These are phyloP conservation scores for Cichorium intybus DNA, from an alignment of 140 eudicot species.

Conservation along the genomic window DNA sequence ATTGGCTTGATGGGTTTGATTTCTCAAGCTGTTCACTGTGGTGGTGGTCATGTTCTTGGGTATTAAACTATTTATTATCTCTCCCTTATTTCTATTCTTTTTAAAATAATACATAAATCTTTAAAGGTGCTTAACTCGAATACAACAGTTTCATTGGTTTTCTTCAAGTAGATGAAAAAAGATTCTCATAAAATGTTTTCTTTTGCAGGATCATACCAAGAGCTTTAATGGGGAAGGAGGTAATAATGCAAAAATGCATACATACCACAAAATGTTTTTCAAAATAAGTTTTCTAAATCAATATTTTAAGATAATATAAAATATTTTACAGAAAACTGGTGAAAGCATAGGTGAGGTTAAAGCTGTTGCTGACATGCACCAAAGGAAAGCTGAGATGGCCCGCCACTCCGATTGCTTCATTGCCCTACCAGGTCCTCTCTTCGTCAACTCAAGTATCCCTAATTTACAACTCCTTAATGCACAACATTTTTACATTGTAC, in stretches of 20 bases:
- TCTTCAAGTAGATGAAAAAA: background rate
- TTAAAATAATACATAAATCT: background rate
- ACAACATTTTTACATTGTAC: constrained; percentile 10
- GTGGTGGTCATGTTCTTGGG: constrained; percentile 92
- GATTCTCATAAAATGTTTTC: background rate
- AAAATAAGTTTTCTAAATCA: background rate
- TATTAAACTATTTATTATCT: constrained; percentile 16
- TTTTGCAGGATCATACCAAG: constrained; percentile 63
- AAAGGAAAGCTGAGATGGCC: constrained; percentile 95
- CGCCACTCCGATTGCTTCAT: constrained; percentile 83
- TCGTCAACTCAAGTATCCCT: background rate
- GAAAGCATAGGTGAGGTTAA: constrained; percentile 69
- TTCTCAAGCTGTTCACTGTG: constrained; percentile 68
- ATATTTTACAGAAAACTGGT: constrained; percentile 54
- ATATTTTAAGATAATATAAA: background rate
- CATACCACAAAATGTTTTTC: background rate
- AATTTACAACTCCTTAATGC: background rate
- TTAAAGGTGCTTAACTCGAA: background rate
- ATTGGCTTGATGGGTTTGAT: constrained; percentile 82
- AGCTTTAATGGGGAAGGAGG: constrained; percentile 75
- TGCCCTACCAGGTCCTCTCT: constrained; percentile 65
- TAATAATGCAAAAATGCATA: constrained; percentile 1
- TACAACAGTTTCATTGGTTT: background rate
- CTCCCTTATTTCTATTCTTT: background rate
- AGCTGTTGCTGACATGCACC: constrained; percentile 72